phyloP scores from a whole-genome alignment of 1,284 basidiomycete genomes.

The Austroboletus niveus region DNA sequence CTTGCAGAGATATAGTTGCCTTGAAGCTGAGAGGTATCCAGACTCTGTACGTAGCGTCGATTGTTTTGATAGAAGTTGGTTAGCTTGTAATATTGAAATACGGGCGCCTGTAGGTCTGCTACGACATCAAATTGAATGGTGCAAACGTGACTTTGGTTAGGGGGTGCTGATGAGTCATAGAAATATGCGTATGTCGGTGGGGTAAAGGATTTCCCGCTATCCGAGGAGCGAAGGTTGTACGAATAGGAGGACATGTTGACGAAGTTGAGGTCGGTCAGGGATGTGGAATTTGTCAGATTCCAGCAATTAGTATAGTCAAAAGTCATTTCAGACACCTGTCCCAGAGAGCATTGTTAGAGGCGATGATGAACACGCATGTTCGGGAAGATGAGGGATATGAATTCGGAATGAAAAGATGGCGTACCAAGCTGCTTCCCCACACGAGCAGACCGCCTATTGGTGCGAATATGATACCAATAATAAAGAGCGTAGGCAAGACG shows the following conservation, averaged over 20 bases:
- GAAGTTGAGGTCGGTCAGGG: slow-evolving; percentile 40
- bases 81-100: slow-evolving; percentile 97
- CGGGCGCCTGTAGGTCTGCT: slow-evolving; percentile 68
- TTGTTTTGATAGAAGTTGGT: slow-evolving; percentile 99
- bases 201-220: slow-evolving; percentile 45
- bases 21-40: slow-evolving; percentile 83
- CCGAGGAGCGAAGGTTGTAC: slow-evolving; percentile 68
- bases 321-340: slow-evolving; percentile 86
- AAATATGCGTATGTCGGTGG: slow-evolving; percentile 72
- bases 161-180: slow-evolving; percentile 44
- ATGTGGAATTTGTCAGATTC: slow-evolving; percentile 50
- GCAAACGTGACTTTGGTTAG: slow-evolving; percentile 60
- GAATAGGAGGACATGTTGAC: slow-evolving; percentile 65
- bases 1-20: slow-evolving; percentile 60
- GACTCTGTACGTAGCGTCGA: slow-evolving; percentile 93
- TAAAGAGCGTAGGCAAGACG: slow-evolving; percentile 93
- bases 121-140: slow-evolving; percentile 82
- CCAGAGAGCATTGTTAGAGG: not conserved
- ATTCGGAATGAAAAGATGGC: slow-evolving; percentile 29
- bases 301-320: slow-evolving; percentile 97
- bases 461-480: slow-evolving; percentile 92
- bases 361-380: slow-evolving; percentile 1
- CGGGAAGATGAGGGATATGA: slow-evolving; percentile 12
- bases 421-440: slow-evolving; percentile 78
- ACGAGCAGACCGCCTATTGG: slow-evolving; percentile 94